Base-by-base conservation (phyloP, 163 green algal species). In the Coccomyxa subellipsoidea region DNA sequence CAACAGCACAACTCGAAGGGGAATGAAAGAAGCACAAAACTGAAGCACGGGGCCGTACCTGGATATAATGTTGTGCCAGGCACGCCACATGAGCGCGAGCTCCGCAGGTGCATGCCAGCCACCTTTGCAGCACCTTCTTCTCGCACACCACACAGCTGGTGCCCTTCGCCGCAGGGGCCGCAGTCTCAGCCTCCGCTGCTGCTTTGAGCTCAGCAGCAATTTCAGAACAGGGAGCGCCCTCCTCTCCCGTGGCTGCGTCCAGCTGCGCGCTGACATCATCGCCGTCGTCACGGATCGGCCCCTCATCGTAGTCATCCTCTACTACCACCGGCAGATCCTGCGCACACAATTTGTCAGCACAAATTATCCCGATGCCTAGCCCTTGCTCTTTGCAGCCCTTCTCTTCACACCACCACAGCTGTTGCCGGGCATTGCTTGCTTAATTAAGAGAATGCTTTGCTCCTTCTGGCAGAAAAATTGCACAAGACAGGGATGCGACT, bases 1-100 rank as follows among this genome's bases (percentile, higher is more conserved):
- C 47, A 59, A 18, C 5, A 59, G 47, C 2, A 59, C 47, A 59
- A 34, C 5, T 34, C 18, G 1, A 23, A 1, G 27, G 18, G 66
- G 66, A 18, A 10, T 32, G 7, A 73, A 18, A 32, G 32, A 1
- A n/a, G 59, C 12, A 32, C 6, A 72, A 15, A n/a, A 72, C 10
- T 18, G 23, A 8, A 59, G 5, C 4, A 23, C 29, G 32, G 4
- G 10, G 21, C 10, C 54, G 38, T 7, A 78, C 38, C 69, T 82
- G 27, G 23, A 92, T 38, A 25, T 87, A 87, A 37, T 85, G 59
- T 10, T 86, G 38, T 23, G 86, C 89, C 53, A 93, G 78, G 81
- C 89, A 93, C 38, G 87, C 85, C 15, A 91, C 25, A 40, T 93
- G 89, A 2, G 31, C 80, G 37, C 86, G 75, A 3, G 40, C 37